A percentile compares a stretch with the other conserved stretches of the same genome.
phyloP scores from a whole-genome alignment of 768 basidiomycete genomes.

The Plicaturopsis crispa region DNA sequence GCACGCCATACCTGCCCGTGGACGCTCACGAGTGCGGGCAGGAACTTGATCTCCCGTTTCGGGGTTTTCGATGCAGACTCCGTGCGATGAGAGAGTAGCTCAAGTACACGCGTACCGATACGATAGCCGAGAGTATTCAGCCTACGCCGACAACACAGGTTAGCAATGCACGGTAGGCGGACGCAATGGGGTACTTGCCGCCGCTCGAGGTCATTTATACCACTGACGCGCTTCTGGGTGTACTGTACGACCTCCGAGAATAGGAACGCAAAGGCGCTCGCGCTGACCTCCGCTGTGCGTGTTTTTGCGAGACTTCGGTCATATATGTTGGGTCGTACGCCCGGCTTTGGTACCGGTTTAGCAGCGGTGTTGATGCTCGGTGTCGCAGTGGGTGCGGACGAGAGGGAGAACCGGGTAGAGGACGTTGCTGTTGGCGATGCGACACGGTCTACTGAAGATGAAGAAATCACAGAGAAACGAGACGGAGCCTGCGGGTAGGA shows the following conservation, averaged over 20 bases:
- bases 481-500: not conserved
- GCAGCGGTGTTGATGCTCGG: slow-evolving; percentile 37
- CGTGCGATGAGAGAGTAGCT: slow-evolving; percentile 75
- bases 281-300: slow-evolving; percentile 74
- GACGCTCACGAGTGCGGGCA: slow-evolving; percentile 88
- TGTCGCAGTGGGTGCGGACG: slow-evolving; percentile 42
- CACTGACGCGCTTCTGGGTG: slow-evolving; percentile 90
- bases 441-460: slow-evolving; percentile 6
- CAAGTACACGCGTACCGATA: slow-evolving; percentile 80
- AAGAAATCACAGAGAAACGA: slow-evolving; percentile 15
- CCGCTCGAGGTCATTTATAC: slow-evolving; percentile 92
- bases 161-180: not conserved
- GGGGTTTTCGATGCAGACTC: slow-evolving; percentile 82
- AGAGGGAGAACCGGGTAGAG: slow-evolving; percentile 67
- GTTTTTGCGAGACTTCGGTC: slow-evolving; percentile 88
- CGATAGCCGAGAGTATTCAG: slow-evolving; percentile 92
- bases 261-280: slow-evolving; percentile 80
- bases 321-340: slow-evolving; percentile 68
- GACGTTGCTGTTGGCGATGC: slow-evolving; percentile 40
- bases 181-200: slow-evolving; percentile 44
- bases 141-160: slow-evolving; percentile 30
- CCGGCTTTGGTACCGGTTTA: slow-evolving; percentile 25
- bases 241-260: slow-evolving; percentile 94
- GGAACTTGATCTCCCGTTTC: slow-evolving; percentile 84
- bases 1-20: slow-evolving; percentile 95